Evolutionary conservation across 2,329 filamentous ascomycete genomes (phyloP).

Genomic region (Fulvia fulva): DNA sequence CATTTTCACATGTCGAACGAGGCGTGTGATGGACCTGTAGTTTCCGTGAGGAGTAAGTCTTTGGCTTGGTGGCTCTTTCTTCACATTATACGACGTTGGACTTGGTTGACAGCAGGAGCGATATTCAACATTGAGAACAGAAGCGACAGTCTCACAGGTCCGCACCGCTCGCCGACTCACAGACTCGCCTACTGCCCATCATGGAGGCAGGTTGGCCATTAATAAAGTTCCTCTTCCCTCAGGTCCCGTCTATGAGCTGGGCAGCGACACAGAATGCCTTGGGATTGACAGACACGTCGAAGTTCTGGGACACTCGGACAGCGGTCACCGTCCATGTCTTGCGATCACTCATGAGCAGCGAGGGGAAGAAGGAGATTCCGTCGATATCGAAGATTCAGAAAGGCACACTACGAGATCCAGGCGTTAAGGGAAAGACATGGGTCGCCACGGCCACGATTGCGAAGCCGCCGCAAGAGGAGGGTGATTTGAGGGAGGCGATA

Average conservation of each 20-base stretch:
- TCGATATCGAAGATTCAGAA: constrained; percentile 62
- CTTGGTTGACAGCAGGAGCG: too few relatives aligned
- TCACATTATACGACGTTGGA: too few relatives aligned
- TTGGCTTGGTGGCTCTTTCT: too few relatives aligned
- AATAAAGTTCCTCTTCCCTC: constrained; percentile 46
- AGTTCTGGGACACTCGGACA: constrained; percentile 74
- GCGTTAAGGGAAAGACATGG: constrained; percentile 78
- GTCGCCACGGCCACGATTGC: constrained; percentile 66
- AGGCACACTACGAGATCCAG: constrained; percentile 58
- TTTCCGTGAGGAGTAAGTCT: too few relatives aligned
- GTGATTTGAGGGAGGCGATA: constrained; percentile 23
- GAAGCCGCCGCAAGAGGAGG: constrained; percentile 50
- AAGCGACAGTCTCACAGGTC: too few relatives aligned
- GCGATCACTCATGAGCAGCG: constrained; percentile 57
- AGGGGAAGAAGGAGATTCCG: constrained; percentile 36
- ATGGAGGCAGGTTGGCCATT: constrained; percentile 11
- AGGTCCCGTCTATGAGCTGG: constrained; percentile 60
- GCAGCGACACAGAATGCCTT: constrained; percentile 62
- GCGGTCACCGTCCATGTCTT: constrained; percentile 68
- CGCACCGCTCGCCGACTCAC: neutral
- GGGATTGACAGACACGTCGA: constrained; percentile 63
- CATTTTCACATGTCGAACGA: neutral
- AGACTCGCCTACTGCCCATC: neutral
- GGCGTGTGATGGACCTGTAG: neutral
- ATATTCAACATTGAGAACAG: too few relatives aligned